Evolutionary conservation across 2,329 filamentous ascomycete genomes (phyloP).

Genomic region (Aspergillus sp.): DNA sequence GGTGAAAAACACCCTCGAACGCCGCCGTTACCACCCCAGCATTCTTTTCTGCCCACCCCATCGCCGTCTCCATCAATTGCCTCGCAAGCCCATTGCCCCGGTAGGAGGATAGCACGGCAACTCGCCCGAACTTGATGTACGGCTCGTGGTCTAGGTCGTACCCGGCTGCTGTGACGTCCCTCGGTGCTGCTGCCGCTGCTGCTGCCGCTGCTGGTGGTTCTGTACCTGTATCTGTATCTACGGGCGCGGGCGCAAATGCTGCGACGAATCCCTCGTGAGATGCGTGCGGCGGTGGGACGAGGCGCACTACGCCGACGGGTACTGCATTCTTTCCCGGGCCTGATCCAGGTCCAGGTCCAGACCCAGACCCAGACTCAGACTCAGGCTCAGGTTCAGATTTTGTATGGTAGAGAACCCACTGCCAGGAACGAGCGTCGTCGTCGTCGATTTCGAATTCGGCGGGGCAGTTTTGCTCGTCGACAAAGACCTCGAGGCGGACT

Average conservation of each 20-base stretch:
- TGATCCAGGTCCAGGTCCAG: no score
- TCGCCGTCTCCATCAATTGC: constrained; percentile 65
- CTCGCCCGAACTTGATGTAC: constrained; percentile 77
- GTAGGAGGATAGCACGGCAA: constrained; percentile 68
- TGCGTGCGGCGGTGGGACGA: constrained; percentile 77
- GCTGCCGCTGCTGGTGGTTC: not conserved
- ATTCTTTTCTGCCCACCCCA: constrained; percentile 68
- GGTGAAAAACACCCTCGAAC: constrained; percentile 27
- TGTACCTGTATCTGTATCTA: not conserved
- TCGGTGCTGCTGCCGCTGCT: no score
- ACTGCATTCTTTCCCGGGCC: not conserved
- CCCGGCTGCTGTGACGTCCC: constrained; percentile 12
- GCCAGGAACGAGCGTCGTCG: constrained; percentile 76
- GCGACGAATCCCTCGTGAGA: constrained; percentile 51
- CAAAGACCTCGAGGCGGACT: constrained; percentile 58
- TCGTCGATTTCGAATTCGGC: constrained; percentile 73
- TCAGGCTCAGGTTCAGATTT: constrained; percentile 40
- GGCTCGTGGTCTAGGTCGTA: constrained; percentile 62
- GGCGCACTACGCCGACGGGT: constrained; percentile 73
- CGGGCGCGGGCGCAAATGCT: constrained; percentile 14
- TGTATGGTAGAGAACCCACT: constrained; percentile 81
- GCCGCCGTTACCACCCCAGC: constrained; percentile 46
- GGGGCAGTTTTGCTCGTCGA: constrained; percentile 57
- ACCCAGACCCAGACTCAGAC: no score
- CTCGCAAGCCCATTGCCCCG: constrained; percentile 65